Conservation (phyloP, 2,329 filamentous ascomycete species). For the Malbranchea cinnamomea region DNA sequence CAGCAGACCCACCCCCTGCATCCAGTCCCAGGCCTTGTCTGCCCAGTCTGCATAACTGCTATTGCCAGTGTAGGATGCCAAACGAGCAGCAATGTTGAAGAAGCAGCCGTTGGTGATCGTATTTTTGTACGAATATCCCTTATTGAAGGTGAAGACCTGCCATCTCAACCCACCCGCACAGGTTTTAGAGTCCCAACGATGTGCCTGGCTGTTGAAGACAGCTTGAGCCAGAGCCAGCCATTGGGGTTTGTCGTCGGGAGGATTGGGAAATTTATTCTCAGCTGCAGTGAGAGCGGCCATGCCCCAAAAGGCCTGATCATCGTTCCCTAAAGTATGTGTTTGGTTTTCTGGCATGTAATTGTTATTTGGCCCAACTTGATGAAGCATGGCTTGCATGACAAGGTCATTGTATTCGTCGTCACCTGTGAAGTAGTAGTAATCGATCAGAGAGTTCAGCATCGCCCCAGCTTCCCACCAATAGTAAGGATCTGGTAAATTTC, state of each 20-base stretch:
- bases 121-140: constrained; percentile 47
- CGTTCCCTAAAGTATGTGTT: constrained; percentile 34
- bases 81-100: constrained; percentile 47
- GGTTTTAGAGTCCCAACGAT: constrained; percentile 49
- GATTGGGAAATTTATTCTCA: constrained; percentile 60
- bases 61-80: constrained; percentile 67
- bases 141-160: constrained; percentile 72
- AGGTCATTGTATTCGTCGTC: constrained; percentile 57
- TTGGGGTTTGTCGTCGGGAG: constrained; percentile 45
- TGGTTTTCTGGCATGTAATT: constrained; percentile 60
- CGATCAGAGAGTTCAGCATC: constrained; percentile 42
- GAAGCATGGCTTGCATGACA: constrained; percentile 52
- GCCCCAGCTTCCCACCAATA: constrained; percentile 26
- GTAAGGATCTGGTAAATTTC: constrained; percentile 20
- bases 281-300: constrained; percentile 65
- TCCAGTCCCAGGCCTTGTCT: constrained; percentile 47
- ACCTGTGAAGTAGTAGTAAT: constrained; percentile 71
- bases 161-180: constrained; percentile 68
- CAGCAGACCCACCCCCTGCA: constrained; percentile 34
- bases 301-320: constrained; percentile 67
- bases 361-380: constrained; percentile 55
- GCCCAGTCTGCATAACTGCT: constrained; percentile 66
- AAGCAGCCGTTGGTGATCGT: constrained; percentile 43
- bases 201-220: constrained; percentile 63
- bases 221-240: constrained; percentile 69